phyloP scores from a whole-genome alignment of 176 grass and related monocot genomes.

The Musa itinerans region DNA sequence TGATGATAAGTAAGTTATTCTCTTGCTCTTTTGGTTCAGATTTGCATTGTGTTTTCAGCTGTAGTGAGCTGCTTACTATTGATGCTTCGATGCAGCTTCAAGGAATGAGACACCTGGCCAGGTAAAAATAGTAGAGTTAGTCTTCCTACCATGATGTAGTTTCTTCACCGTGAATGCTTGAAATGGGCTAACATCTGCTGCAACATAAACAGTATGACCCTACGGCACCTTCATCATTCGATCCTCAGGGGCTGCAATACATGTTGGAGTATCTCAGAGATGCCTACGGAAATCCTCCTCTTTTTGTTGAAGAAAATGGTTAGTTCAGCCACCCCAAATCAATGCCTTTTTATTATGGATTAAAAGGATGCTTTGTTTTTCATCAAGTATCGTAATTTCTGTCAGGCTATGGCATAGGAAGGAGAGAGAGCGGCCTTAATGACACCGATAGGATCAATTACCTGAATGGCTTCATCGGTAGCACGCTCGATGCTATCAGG shows the following conservation, averaged over 20 bases:
- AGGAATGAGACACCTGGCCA: slow-evolving; percentile 32
- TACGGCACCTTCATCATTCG: not conserved
- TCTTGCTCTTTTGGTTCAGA: not conserved
- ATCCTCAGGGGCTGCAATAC: slow-evolving; percentile 34
- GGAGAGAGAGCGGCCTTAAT: slow-evolving; percentile 24
- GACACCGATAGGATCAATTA: slow-evolving; percentile 48
- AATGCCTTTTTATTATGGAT: not conserved
- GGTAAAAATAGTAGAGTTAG: too few species aligned
- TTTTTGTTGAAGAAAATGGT: slow-evolving; percentile 80
- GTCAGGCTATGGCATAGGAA: slow-evolving; percentile 30
- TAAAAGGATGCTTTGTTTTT: not conserved
- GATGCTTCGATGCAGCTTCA: slow-evolving; percentile 33
- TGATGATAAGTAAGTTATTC: slow-evolving; percentile 38
- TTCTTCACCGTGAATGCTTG: too few species aligned
- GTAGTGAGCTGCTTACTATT: not conserved
- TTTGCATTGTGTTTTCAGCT: not conserved
- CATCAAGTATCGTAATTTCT: not conserved
- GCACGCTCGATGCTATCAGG: slow-evolving; percentile 42
- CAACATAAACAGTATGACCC: too few species aligned
- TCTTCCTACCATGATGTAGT: too few species aligned
- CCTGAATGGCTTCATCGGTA: slow-evolving; percentile 38
- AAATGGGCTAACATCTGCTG: too few species aligned
- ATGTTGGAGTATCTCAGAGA: slow-evolving; percentile 43
- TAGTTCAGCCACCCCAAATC: too few species aligned
- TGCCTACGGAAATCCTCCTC: slow-evolving; percentile 35